These are phyloP conservation scores for Blyttiomyces sp. DNA, from an alignment of 371 early-diverging fungal species.

Conservation along the genomic window DNA sequence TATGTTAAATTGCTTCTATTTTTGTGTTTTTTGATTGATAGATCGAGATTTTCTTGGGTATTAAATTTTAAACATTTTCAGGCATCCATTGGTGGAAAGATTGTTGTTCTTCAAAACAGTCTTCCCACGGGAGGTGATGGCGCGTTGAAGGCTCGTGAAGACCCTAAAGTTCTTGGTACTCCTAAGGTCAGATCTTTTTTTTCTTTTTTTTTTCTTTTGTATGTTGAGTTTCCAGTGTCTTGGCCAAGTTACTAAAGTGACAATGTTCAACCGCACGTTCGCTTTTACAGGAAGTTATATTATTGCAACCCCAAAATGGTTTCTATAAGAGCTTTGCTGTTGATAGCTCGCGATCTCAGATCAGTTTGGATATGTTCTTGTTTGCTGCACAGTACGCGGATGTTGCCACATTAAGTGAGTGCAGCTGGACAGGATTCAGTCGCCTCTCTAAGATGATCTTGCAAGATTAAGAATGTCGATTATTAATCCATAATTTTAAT, in stretches of 20 bases:
- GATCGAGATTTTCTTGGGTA: not conserved
- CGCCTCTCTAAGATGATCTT: not conserved
- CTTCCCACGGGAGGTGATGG: constrained; percentile 83
- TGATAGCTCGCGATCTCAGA: constrained; percentile 86
- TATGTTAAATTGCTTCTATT: constrained; percentile 22
- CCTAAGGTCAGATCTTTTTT: constrained; percentile 34
- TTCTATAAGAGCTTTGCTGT: constrained; percentile 96
- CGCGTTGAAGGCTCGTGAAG: constrained; percentile 77
- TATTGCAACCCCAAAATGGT: constrained; percentile 74
- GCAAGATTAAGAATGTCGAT: too few relatives aligned
- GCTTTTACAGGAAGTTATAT: constrained; percentile 68
- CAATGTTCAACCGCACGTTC: too few relatives aligned
- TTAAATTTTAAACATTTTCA: constrained; percentile 18
- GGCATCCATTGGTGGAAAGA: constrained; percentile 85
- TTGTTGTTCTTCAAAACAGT: constrained; percentile 76
- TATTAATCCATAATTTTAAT: too few relatives aligned
- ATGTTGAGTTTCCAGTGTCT: too few relatives aligned
- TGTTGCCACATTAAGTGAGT: constrained; percentile 81
- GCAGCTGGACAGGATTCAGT: not conserved
- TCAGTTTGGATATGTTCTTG: constrained; percentile 90
- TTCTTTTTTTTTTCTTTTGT: constrained; percentile 1
- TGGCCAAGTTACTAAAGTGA: too few relatives aligned
- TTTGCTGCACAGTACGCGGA: constrained; percentile 89
- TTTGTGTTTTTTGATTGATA: not conserved
- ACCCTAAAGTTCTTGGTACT: constrained; percentile 81